Conservation (phyloP, 2,329 filamentous ascomycete species). For the Mariannaea sp. region DNA sequence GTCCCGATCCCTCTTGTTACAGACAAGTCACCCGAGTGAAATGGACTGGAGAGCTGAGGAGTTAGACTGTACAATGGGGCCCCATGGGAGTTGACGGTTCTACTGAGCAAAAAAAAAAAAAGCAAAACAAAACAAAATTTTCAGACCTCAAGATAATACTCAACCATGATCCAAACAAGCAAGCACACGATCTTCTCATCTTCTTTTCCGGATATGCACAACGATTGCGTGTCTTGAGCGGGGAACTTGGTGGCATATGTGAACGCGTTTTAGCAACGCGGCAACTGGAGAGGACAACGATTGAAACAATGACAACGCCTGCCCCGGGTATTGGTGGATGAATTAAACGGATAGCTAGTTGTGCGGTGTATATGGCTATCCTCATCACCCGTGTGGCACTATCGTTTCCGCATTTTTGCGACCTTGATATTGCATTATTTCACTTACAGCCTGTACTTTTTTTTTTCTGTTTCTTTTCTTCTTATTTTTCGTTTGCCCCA, state of each 20-base stretch:
- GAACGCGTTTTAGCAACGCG: not conserved
- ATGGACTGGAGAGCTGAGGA: constrained; percentile 28
- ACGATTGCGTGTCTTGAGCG: not conserved
- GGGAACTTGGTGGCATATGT: not conserved
- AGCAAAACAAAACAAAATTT: too few species aligned
- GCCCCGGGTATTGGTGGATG: not conserved
- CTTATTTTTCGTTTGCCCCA: constrained; percentile 5
- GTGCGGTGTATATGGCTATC: not conserved
- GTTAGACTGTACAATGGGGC: constrained; percentile 30
- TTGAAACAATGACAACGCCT: not conserved
- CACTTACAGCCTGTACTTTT: constrained; percentile 15
- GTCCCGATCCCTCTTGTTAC: constrained; percentile 24
- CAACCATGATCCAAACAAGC: constrained; percentile 41
- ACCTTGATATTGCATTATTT: constrained; percentile 16
- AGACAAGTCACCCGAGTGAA: constrained; percentile 27
- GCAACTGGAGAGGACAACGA: not conserved
- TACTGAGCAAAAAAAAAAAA: constrained; percentile 40
- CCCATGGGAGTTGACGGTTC: constrained; percentile 40
- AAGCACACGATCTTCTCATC: constrained; percentile 4
- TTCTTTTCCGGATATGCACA: not conserved
- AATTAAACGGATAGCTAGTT: not conserved
- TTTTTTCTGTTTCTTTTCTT: constrained; percentile 11
- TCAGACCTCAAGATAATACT: constrained; percentile 47
- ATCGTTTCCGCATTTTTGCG: constrained; percentile 9
- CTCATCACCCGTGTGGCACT: constrained; percentile 2